Base-by-base conservation (phyloP, 208 protist genomes). In the Trypanosoma cruzi region DNA sequence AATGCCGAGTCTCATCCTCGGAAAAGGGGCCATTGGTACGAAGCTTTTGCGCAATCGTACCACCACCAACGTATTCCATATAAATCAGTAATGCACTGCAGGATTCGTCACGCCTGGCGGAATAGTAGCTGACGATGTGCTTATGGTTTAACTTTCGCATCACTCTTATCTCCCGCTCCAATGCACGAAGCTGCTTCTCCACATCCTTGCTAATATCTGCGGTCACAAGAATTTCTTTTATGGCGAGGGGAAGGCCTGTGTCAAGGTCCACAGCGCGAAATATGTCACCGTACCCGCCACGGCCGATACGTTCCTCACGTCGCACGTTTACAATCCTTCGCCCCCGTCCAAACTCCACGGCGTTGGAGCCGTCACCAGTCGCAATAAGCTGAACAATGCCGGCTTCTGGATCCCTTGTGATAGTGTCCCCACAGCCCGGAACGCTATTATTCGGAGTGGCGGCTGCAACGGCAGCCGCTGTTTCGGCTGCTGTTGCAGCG, bases 121-220 rank as follows among this genome's bases (percentile, higher is more conserved):
- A 94, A 49, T 92, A 80, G 72, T 98, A 98, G 46, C 83, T 86
- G 16, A 98, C 83, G 34, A 95, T 97, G 74, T 98, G 92, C 26
- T 86, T 78, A 75, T 98, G 94, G 20, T 90, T 72, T 60, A 98
- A 82, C 64, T 89, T 85, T 10, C 92, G 87, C 94, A 98, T 98
- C 29, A 98, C 81, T 11, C 79, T 72, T 61, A 98, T 97, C 77
- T 98, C 96, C 8, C 88, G 82, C 79, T 98, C 89, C 32, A 97
- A 62, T 48, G 80, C 73, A 20, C 71, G 61, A 22, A 98, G 70
- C 80, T 94, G 88, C 73, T 85, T 86, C 54, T 96, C 88, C 44
- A 88, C 59, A 49, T 92, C 84, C 70, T 89, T 94, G 14, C 78
- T 89, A 53, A 89, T 88, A 64, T 96, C 92, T 55, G 90, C 80